Percentiles rank a stretch among this genome's conserved stretches.
Evolutionary conservation across 73 alveolate species (phyloP).

Genomic region (Uronychia setigera): DNA sequence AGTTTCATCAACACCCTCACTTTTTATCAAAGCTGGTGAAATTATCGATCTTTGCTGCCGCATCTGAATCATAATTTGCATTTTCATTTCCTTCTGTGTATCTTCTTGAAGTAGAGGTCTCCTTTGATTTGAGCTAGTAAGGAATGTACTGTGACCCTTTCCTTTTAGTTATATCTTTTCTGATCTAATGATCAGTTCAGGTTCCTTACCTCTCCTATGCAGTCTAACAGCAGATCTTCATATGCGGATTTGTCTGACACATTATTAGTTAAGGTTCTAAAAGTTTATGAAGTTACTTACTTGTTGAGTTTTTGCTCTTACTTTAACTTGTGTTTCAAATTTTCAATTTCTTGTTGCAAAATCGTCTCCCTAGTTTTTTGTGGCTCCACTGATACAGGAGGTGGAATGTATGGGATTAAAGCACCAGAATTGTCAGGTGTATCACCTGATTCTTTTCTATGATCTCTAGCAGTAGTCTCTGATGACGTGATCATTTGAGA

Average conservation of each 20-base stretch:
- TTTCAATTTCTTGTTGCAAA: not conserved
- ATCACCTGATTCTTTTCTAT: too few species aligned
- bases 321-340: not conserved
- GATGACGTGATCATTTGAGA: too few species aligned
- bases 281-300: not conserved
- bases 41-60: not conserved
- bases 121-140: not conserved
- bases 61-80: not conserved
- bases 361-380: not conserved
- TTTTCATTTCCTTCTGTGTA: not conserved
- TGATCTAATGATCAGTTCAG: not conserved
- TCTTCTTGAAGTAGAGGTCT: not conserved
- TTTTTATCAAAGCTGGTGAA: not conserved
- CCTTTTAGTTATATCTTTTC: not conserved
- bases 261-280: not conserved
- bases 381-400: not conserved
- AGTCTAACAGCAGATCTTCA: not conserved
- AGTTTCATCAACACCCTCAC: too few species aligned
- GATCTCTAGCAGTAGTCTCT: too few species aligned
- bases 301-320: not conserved
- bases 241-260: not conserved
- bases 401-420: too few species aligned
- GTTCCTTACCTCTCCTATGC: not conserved
- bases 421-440: too few species aligned
- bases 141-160: not conserved